A percentile compares a stretch with the other conserved stretches of the same genome.
Evolutionary conservation across 2,329 filamentous ascomycete species (phyloP).

Genomic region (Dendrostoma leiphaemia): DNA sequence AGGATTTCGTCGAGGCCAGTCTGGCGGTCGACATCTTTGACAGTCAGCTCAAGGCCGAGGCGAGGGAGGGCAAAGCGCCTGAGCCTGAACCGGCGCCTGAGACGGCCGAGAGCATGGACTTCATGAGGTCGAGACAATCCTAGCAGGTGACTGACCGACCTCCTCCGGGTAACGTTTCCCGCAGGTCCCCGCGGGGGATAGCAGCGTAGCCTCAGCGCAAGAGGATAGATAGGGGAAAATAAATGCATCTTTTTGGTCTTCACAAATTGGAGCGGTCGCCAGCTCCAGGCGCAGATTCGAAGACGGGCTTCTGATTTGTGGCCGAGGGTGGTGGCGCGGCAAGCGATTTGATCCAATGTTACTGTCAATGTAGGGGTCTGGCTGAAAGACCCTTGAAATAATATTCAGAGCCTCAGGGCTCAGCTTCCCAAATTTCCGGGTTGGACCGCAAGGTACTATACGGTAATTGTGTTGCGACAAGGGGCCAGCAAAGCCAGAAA

Average conservation of each 20-base stretch:
- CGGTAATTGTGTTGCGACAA: constrained; percentile 1
- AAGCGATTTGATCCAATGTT: not conserved
- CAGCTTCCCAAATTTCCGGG: constrained; percentile 4
- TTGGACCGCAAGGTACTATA: not conserved
- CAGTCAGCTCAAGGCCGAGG: constrained; percentile 52
- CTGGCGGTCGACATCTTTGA: constrained; percentile 76
- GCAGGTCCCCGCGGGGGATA: too few species aligned
- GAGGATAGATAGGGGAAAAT: too few species aligned
- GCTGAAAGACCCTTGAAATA: not conserved
- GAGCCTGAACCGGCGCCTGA: constrained; percentile 15
- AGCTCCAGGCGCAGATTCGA: not conserved
- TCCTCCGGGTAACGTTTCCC: too few species aligned
- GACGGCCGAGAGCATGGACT: constrained; percentile 5
- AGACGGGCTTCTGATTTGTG: not conserved
- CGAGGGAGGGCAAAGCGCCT: constrained; percentile 37
- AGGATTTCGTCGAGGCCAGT: constrained; percentile 92
- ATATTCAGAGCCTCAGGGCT: not conserved
- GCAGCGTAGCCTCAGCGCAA: too few species aligned
- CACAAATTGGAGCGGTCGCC: not conserved
- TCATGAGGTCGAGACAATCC: not conserved
- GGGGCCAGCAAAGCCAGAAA: constrained; percentile 3
- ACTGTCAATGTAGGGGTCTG: not conserved
- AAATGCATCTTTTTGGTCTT: too few species aligned
- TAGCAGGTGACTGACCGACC: not conserved
- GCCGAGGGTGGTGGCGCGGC: not conserved